Evolutionary conservation across 805 yeast genomes (phyloP), one percentile per base, ranked within the genome.

Genomic region (Candida yuanshanica): DNA sequence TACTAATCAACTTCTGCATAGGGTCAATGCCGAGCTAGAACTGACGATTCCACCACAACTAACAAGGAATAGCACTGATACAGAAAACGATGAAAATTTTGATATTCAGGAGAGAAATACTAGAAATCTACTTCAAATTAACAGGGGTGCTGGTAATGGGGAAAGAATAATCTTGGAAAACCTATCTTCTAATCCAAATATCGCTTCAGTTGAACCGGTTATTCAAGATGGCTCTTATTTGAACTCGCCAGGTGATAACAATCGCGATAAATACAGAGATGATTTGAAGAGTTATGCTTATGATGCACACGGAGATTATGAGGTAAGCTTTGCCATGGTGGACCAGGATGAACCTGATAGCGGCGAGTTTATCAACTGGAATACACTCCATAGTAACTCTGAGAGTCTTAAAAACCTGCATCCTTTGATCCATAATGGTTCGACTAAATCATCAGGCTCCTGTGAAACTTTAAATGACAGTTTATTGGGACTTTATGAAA

Each of bases 31-130:
- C 31, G 44, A 42, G 16, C 18, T 18, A 12, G 31, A 27, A 7
- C 5, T 36, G 4, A 37, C 38, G 7, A 27, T 20, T 24, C 38
- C 39, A 20, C 51, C 53, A 34, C 39, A 39, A 24, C 37, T 45
- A 13, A 42, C 47, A 2, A 48, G 46, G 13, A 46, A 42, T 16
- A 42, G 43, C n/a, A 12, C 23, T 2, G 39, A 41, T 10, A 45
- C 47, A 21, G 14, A 20, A 3, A 47, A 45, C n/a, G 51, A 50
- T 38, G 54, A 50, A 26, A 50, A 46, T 32, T 37, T 22, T 17
- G 36, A 41, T 20, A 29, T 36, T 18, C 17, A 14, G n/a, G 31
- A 18, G 14, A 27, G n/a, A 18, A 14, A 14, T 7, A 27, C 31
- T 27, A 27, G 18, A 27, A 27, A 18, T 14, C 31, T 18, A 2